Evolutionary conservation across 257 asterid genomes (phyloP).

Genomic region (Forsythia suspensa): DNA sequence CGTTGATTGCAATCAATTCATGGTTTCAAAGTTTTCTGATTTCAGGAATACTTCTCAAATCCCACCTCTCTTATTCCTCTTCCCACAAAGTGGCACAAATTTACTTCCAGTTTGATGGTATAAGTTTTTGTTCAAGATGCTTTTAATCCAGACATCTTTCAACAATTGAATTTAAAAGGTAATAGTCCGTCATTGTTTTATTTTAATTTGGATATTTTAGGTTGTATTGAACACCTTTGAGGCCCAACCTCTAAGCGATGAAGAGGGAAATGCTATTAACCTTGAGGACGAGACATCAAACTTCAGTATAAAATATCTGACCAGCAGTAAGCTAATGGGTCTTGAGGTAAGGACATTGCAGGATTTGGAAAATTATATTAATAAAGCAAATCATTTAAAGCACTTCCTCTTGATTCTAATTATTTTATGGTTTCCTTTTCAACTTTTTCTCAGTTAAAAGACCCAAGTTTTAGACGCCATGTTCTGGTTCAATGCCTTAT

Average conservation of each 20-base stretch:
- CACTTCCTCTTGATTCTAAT: slow-evolving; percentile 17
- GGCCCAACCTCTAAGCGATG: slow-evolving; percentile 96
- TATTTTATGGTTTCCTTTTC: slow-evolving; percentile 18
- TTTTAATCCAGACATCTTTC: slow-evolving; percentile 12
- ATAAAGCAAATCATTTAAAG: slow-evolving; percentile 16
- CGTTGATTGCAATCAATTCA: slow-evolving; percentile 17
- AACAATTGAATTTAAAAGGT: neutral
- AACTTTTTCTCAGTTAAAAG: slow-evolving; percentile 67
- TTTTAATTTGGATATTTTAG: slow-evolving; percentile 39
- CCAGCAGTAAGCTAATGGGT: slow-evolving; percentile 97
- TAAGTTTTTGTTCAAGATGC: neutral
- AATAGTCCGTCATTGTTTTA: slow-evolving; percentile 13
- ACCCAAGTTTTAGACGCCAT: slow-evolving; percentile 97
- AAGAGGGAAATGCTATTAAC: slow-evolving; percentile 76
- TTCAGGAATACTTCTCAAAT: slow-evolving; percentile 86
- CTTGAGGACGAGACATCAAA: slow-evolving; percentile 87
- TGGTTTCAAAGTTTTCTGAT: neutral
- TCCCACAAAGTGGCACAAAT: slow-evolving; percentile 87
- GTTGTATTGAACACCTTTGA: slow-evolving; percentile 84
- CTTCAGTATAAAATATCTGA: slow-evolving; percentile 93
- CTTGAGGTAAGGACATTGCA: slow-evolving; percentile 64
- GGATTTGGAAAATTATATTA: slow-evolving; percentile 3
- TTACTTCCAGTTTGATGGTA: slow-evolving; percentile 79
- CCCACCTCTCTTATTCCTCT: slow-evolving; percentile 75
- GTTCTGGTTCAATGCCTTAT: slow-evolving; percentile 93